Evolutionary conservation across 2,329 filamentous ascomycete species (phyloP).

Genomic region (Lanzia echinophila): DNA sequence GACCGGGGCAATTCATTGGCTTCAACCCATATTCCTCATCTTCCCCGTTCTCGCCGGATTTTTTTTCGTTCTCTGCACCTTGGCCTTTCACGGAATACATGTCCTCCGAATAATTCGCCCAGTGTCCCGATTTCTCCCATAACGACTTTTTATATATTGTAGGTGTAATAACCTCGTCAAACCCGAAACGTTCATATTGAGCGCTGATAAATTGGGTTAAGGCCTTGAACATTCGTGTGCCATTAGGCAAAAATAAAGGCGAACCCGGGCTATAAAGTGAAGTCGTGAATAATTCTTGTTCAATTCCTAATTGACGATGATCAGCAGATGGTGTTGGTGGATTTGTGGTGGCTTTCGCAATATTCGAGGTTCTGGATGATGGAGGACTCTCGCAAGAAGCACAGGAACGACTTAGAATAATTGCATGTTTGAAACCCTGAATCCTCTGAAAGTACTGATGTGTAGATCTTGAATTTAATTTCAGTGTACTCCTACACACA

Average conservation of each 20-base stretch:
- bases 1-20: constrained; percentile 89
- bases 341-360: background rate
- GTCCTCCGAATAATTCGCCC: constrained; percentile 85
- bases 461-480: constrained; percentile 1
- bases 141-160: constrained; percentile 85
- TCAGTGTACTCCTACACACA: constrained; percentile 15
- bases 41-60: constrained; percentile 42
- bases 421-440: constrained; percentile 6
- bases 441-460: constrained; percentile 8
- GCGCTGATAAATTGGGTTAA: constrained; percentile 74
- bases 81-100: constrained; percentile 74
- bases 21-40: constrained; percentile 75
- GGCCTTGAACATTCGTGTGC: constrained; percentile 76
- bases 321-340: constrained; percentile 34
- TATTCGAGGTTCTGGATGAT: background rate
- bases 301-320: constrained; percentile 52
- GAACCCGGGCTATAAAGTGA: constrained; percentile 79
- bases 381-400: constrained; percentile 24
- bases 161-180: constrained; percentile 81
- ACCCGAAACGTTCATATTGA: constrained; percentile 79
- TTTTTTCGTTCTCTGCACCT: constrained; percentile 23
- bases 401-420: constrained; percentile 26
- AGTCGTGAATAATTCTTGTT: constrained; percentile 73
- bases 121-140: constrained; percentile 80
- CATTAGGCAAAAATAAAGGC: constrained; percentile 76